phyloP scores from a whole-genome alignment of 2,329 filamentous ascomycete genomes.

The Arthroderma sp. region DNA sequence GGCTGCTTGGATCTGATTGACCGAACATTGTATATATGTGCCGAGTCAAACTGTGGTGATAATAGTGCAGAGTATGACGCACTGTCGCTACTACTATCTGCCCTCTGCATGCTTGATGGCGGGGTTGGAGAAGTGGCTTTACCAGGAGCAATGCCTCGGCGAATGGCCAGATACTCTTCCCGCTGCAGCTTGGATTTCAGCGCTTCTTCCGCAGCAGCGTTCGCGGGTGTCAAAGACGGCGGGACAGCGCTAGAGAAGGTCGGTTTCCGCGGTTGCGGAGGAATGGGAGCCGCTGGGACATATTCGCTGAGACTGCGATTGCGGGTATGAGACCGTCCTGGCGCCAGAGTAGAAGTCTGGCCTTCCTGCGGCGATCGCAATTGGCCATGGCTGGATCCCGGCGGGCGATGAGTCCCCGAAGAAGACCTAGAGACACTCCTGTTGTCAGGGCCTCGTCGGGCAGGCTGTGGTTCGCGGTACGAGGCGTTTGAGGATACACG shows the following conservation, averaged over 20 bases:
- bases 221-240: conserved; percentile 28
- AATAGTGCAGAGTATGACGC: conserved; percentile 20
- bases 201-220: conserved; percentile 12
- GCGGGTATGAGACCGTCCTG: conserved; percentile 39
- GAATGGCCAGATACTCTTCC: conserved; percentile 67
- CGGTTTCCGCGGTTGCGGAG: conserved; percentile 55
- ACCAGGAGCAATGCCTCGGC: conserved; percentile 54
- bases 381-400: conserved; percentile 25
- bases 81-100: conserved; percentile 39
- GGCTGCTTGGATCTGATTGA: conserved; percentile 55
- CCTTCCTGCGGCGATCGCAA: conserved; percentile 19
- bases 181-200: conserved; percentile 43
- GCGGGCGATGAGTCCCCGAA: conserved; percentile 15
- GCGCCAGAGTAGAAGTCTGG: conserved; percentile 9
- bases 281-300: conserved; percentile 55
- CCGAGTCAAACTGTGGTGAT: conserved; percentile 10
- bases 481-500: conserved; percentile 30
- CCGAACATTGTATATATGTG: conserved; percentile 51
- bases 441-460: conserved; percentile 24
- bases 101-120: conserved; percentile 56
- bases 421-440: conserved; percentile 20
- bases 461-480: conserved; percentile 22
- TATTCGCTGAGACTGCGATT: conserved; percentile 87
- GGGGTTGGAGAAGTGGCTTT: conserved; percentile 61
- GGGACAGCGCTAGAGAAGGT: conserved; percentile 50